Evolutionary conservation across 148 eudicot genomes (phyloP).

Genomic region (Rhododendron vialii): DNA sequence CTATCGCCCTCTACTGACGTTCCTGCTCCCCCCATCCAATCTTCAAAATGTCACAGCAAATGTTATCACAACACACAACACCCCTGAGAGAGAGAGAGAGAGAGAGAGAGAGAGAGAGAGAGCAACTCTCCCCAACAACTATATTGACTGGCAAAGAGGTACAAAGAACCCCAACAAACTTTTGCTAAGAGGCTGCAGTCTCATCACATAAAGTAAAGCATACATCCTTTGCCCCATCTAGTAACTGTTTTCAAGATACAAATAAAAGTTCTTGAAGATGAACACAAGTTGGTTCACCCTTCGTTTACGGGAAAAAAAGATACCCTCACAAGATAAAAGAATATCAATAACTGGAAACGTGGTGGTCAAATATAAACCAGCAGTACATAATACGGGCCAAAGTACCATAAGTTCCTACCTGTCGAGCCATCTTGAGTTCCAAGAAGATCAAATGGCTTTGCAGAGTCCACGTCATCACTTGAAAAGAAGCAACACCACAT

Average conservation of each 20-base stretch:
- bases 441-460: slow-evolving; percentile 75
- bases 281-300: background rate
- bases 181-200: background rate
- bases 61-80: background rate
- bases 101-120: background rate
- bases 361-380: background rate
- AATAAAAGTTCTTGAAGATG: background rate
- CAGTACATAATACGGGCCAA: background rate
- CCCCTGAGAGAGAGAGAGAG: background rate
- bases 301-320: background rate
- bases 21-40: slow-evolving; percentile 68
- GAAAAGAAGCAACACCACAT: slow-evolving; percentile 16
- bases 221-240: background rate
- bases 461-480: slow-evolving; percentile 63
- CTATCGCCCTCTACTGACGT: slow-evolving; percentile 52
- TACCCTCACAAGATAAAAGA: background rate
- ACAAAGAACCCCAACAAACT: background rate
- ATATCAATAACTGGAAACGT: background rate
- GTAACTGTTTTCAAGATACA: background rate
- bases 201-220: background rate
- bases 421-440: slow-evolving; percentile 57
- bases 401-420: slow-evolving; percentile 33
- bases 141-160: background rate
- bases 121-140: background rate
- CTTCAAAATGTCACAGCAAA: slow-evolving; percentile 29